These are phyloP conservation scores for Limtongia smithiae DNA, from an alignment of 805 yeast species.

Conservation along the genomic window DNA sequence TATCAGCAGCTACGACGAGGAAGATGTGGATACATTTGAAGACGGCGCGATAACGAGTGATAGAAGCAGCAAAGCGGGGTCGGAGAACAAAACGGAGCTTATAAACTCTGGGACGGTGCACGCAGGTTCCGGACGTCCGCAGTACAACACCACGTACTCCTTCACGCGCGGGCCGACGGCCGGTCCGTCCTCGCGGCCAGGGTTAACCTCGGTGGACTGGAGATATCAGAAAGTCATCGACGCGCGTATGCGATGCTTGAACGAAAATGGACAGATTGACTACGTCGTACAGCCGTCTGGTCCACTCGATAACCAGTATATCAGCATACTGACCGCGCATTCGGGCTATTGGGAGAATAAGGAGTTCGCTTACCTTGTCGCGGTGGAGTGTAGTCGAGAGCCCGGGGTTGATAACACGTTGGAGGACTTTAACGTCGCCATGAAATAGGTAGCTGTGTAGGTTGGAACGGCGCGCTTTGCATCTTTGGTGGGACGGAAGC, in stretches of 20 bases:
- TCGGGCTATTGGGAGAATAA: conserved; percentile 83
- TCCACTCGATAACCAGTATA: conserved; percentile 70
- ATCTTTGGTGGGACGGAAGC: too few species aligned
- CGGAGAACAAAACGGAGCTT: neutral
- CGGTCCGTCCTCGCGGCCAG: neutral
- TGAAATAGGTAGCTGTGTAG: conserved; percentile 6
- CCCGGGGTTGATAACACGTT: conserved; percentile 34
- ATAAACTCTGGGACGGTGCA: neutral
- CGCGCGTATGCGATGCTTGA: conserved; percentile 47
- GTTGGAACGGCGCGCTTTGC: neutral
- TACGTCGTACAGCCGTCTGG: conserved; percentile 60
- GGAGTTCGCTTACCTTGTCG: conserved; percentile 66
- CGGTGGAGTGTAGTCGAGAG: conserved; percentile 36
- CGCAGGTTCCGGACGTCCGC: conserved; percentile 1
- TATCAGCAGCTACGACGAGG: conserved; percentile 2
- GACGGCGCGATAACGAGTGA: neutral
- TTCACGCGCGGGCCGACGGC: conserved; percentile 15
- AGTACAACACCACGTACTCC: conserved; percentile 4
- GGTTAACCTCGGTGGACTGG: neutral
- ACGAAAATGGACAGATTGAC: conserved; percentile 80
- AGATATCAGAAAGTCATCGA: neutral
- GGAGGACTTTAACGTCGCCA: conserved; percentile 26
- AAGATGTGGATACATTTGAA: conserved; percentile 8
- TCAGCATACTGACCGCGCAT: conserved; percentile 84
- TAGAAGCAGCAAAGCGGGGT: too few species aligned